Conservation (phyloP, 1,139 yeast species). For the Suhomyces yuchorum region DNA sequence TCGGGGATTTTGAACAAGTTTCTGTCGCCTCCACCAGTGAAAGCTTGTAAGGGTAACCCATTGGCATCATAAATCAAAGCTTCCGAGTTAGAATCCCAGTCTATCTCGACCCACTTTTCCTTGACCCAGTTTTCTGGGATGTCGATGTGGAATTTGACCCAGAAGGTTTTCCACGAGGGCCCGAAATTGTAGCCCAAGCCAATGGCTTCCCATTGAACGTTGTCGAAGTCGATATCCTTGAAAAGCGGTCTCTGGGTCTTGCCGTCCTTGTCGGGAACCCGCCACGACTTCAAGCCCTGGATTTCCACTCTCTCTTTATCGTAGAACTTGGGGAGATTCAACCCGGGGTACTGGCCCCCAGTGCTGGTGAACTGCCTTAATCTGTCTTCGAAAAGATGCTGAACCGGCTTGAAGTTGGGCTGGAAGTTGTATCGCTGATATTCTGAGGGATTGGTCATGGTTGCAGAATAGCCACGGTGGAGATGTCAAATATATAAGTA, state of each 20-base stretch:
- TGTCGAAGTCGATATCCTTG: constrained; percentile 56
- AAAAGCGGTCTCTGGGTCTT: constrained; percentile 72
- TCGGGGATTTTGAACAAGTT: constrained; percentile 70
- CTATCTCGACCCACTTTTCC: constrained; percentile 57
- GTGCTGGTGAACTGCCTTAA: constrained; percentile 76
- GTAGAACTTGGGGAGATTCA: constrained; percentile 83
- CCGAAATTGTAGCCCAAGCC: constrained; percentile 80
- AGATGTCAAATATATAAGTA: background rate
- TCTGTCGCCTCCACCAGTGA: constrained; percentile 85
- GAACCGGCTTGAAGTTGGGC: constrained; percentile 84
- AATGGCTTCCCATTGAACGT: constrained; percentile 57
- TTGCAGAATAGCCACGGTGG: constrained; percentile 1
- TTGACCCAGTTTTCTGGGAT: constrained; percentile 64
- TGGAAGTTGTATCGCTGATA: constrained; percentile 49
- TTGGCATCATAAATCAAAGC: constrained; percentile 71
- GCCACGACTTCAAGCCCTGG: constrained; percentile 56
- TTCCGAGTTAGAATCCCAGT: constrained; percentile 88
- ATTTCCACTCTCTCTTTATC: constrained; percentile 57
- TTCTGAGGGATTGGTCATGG: constrained; percentile 9
- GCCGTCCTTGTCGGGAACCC: constrained; percentile 60
- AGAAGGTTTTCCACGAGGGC: constrained; percentile 95
- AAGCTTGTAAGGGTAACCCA: constrained; percentile 78
- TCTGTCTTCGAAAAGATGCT: constrained; percentile 73
- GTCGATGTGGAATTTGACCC: constrained; percentile 73
- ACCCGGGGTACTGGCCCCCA: constrained; percentile 67